Base-by-base conservation (phyloP, 2,329 filamentous ascomycete species). In the Zasmidium citrigriseum region DNA sequence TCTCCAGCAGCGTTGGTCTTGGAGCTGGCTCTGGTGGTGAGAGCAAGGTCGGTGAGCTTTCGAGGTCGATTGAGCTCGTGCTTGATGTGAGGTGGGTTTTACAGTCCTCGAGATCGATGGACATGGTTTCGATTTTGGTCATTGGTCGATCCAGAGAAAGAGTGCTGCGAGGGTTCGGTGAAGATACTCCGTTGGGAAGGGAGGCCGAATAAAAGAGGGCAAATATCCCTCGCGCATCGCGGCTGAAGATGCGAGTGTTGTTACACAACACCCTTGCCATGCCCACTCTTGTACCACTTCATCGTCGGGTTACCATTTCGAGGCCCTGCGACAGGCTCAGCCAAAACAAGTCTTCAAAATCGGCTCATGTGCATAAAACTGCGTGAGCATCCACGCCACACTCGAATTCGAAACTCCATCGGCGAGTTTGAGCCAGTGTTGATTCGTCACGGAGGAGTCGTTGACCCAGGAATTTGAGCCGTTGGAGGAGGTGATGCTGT, bases 401-500 rank as follows among this genome's bases (percentile, higher is more conserved):
- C 29, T 49, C 21, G 21, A 29, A 20, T 60, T 57, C 0, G 38
- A 45, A 5, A 65, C 55, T 11, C 63, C 63, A 16, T 62, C 59
- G 11, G 57, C 57, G 52, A 65, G 54, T n/a, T 52, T 54, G 49
- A 67, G 25, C 61, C 58, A 55, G 57, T 59, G 59, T 57, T 55
- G 64, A 53, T 61, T 64, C 51, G 46, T 61, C 34, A 54, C 54
- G n/a, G 27, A 52, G 63, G 22, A 74, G 51, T 62, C 62, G 34
- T 62, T 29, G 12, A 64, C 53, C 61, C 61, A 64, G 4, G 59
- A 54, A 46, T 64, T 64, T 20, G 53, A 34, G 4, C 46, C 61
- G 46, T 58, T 56, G 18, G 46, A 34, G 18, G 22, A 23, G 9
- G 46, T 41, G 47, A 64, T 56, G 3, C 25, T 41, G 48, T 64